phyloP scores from a whole-genome alignment of 768 basidiomycete species.

The Tricholoma sp. region DNA sequence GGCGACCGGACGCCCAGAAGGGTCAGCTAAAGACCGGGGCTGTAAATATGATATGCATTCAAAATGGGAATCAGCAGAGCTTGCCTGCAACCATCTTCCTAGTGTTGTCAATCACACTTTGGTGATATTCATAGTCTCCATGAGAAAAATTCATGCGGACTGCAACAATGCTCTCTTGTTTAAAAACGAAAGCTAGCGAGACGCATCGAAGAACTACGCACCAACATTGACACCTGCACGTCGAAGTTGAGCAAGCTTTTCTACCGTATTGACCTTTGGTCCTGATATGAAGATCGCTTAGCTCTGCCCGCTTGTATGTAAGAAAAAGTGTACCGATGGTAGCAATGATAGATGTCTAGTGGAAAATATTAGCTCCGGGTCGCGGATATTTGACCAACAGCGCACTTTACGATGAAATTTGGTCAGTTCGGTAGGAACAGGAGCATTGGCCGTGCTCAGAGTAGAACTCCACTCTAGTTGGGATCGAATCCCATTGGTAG shows the following conservation, averaged over 20 bases:
- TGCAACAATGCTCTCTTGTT: conserved; percentile 23
- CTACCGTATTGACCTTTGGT: conserved; percentile 90
- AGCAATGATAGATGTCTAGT: conserved; percentile 95
- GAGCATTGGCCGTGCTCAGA: conserved; percentile 68
- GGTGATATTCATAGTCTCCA: conserved; percentile 97
- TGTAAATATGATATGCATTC: conserved; percentile 2
- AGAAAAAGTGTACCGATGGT: conserved; percentile 73
- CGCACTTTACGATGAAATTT: conserved; percentile 89
- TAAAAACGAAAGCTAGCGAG: not conserved
- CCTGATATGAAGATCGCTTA: conserved; percentile 39
- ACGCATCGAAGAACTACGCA: conserved; percentile 34
- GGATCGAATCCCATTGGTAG: conserved; percentile 54
- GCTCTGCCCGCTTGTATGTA: conserved; percentile 6
- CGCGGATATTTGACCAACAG: conserved; percentile 2
- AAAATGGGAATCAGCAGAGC: conserved; percentile 15
- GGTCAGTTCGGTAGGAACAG: conserved; percentile 69
- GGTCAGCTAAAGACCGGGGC: conserved; percentile 41
- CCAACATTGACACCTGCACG: conserved; percentile 97
- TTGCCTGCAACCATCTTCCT: conserved; percentile 77
- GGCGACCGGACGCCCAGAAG: conserved; percentile 85
- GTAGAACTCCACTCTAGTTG: conserved; percentile 93
- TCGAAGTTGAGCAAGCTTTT: conserved; percentile 80
- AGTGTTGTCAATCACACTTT: conserved; percentile 98
- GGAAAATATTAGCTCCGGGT: conserved; percentile 8
- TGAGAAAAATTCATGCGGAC: conserved; percentile 99